phyloP scores from a whole-genome alignment of 2,329 filamentous ascomycete genomes.

The Paramyrothecium roridum region DNA sequence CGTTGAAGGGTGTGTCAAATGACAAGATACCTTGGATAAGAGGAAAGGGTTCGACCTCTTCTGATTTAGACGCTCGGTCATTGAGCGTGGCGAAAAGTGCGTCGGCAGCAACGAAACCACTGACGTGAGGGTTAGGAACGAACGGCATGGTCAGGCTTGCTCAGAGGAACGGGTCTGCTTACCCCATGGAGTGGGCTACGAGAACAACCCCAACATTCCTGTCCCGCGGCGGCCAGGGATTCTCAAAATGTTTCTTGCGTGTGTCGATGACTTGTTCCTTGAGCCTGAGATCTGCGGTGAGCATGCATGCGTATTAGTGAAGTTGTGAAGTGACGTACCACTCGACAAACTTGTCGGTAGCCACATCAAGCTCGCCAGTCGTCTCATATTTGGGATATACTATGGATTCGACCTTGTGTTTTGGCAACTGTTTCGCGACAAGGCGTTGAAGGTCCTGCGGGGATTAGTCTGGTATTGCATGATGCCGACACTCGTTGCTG shows the following conservation, averaged over 20 bases:
- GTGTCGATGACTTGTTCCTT: constrained; percentile 79
- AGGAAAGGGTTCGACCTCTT: constrained; percentile 63
- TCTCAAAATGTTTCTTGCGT: constrained; percentile 64
- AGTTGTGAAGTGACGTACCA: constrained; percentile 30
- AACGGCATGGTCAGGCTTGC: neutral
- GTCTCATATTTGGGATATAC: constrained; percentile 74
- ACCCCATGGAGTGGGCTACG: constrained; percentile 80
- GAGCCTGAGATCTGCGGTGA: constrained; percentile 48
- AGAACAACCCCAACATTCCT: constrained; percentile 77
- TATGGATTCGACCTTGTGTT: constrained; percentile 57
- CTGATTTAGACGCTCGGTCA: constrained; percentile 48
- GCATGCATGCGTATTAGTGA: neutral
- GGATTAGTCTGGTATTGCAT: neutral
- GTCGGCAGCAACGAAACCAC: constrained; percentile 81
- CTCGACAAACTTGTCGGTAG: constrained; percentile 40
- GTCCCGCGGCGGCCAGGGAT: constrained; percentile 74
- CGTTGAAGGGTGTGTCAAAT: constrained; percentile 83
- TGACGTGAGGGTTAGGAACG: constrained; percentile 17
- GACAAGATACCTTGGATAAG: constrained; percentile 76
- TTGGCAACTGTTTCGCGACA: constrained; percentile 56
- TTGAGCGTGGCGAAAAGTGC: constrained; percentile 69
- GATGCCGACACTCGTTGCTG: neutral
- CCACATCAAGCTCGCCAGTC: constrained; percentile 59
- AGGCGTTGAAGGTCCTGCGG: constrained; percentile 52
- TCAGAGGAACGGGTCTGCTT: constrained; percentile 9